These are phyloP conservation scores for Zygnema circumcarinatum DNA, from an alignment of 139 green algal species.

Conservation along the genomic window DNA sequence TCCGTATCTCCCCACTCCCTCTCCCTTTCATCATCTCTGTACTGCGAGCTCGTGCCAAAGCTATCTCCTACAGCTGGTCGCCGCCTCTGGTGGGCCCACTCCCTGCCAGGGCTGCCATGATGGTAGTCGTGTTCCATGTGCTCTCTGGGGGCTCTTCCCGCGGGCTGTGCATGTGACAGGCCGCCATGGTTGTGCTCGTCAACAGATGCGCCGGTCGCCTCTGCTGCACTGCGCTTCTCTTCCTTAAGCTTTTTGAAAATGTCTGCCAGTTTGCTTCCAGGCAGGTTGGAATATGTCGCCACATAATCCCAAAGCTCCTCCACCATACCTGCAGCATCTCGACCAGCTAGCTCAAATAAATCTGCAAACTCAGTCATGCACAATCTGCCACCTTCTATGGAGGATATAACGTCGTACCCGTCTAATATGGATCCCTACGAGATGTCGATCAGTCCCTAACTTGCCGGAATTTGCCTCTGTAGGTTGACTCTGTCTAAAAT, in stretches of 20 bases:
- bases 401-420: too few species aligned
- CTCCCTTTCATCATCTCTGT: conserved; percentile 6
- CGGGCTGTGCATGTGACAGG: conserved; percentile 1
- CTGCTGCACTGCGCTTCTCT: not conserved
- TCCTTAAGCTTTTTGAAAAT: conserved; percentile 28
- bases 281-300: conserved; percentile 16
- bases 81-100: not conserved
- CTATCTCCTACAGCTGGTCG: conserved; percentile 6
- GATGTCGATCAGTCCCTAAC: too few species aligned
- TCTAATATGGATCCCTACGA: too few species aligned
- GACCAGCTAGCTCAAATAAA: not conserved
- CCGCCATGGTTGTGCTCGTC: conserved; percentile 8
- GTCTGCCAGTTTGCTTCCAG: conserved; percentile 18
- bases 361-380: not conserved
- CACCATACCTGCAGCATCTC: conserved; percentile 7
- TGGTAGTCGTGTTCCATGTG: not conserved
- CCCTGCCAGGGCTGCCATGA: conserved; percentile 5
- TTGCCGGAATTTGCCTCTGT: too few species aligned
- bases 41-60: too few species aligned
- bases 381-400: too few species aligned
- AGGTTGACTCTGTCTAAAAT: too few species aligned
- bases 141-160: conserved; percentile 14
- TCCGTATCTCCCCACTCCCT: conserved; percentile 14
- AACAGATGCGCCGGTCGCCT: conserved; percentile 8
- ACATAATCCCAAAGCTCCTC: conserved; percentile 33